Base-by-base conservation (phyloP, 129 eudicot species). In the Glebionis coronaria region DNA sequence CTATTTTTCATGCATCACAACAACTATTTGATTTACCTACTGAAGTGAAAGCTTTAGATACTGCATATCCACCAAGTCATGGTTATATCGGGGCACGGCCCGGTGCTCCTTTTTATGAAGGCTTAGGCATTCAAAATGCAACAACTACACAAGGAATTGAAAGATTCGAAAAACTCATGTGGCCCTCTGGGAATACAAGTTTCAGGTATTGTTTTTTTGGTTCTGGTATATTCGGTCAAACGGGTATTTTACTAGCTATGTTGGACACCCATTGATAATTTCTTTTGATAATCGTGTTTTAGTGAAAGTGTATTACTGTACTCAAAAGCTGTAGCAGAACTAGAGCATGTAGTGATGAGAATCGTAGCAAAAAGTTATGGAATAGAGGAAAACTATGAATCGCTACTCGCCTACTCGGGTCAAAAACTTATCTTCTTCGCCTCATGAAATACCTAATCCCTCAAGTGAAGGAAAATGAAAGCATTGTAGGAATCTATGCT, bases 1-100 rank as follows among this genome's bases (percentile, higher is more conserved):
- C 80, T 3, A 71, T 83, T 8, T 84, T 87, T 53, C 58, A 46
- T 3, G 83, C 76, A 0, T 44, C 81, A 2, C 40, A 62, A 47
- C 82, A 83, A 16, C 31, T 87, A 55, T 87, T 87, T 64, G 76
- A 77, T 63, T 84, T 87, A 57, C 95, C 95, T 0, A 59, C 45
- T 4, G 61, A 81, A n/a, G n/a, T n/a, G n/a, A n/a, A n/a, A n/a
- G n/a, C n/a, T n/a, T n/a, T n/a, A n/a, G n/a, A n/a, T n/a, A n/a
- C n/a, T n/a, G n/a, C n/a, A n/a, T n/a, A n/a, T n/a, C n/a, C n/a
- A n/a, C n/a, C n/a, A n/a, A n/a, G n/a, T 20, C 80, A 70, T 67
- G 83, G 83, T 21, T 82, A 82, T 29, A 75, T 66, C 2, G 78
- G 78, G n/a, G n/a, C n/a, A n/a, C n/a, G n/a, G 38, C 60, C 73